Percentiles rank a stretch among this genome's conserved stretches.
phyloP scores from a whole-genome alignment of 805 yeast species.

The Suhomyces kilbournensis region DNA sequence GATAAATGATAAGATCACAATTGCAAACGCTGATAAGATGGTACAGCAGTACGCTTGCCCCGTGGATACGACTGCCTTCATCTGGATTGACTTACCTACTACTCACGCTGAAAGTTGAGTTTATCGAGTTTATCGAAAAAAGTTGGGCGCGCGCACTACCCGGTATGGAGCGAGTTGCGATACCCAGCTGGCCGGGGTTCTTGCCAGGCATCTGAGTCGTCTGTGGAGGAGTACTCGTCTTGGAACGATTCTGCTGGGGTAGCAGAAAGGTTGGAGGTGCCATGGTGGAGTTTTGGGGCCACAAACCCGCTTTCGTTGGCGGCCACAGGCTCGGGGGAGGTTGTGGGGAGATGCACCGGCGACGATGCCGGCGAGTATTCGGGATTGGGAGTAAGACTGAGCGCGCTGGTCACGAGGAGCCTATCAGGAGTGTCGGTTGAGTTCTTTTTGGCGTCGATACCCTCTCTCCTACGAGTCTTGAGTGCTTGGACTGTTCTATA shows the following conservation, averaged over 20 bases:
- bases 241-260: not conserved
- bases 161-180: not conserved
- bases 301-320: not conserved
- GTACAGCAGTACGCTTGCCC: slow-evolving; percentile 96
- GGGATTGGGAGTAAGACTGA: not conserved
- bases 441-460: not conserved
- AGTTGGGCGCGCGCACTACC: slow-evolving; percentile 2
- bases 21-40: slow-evolving; percentile 85
- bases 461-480: slow-evolving; percentile 15
- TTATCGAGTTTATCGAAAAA: not conserved
- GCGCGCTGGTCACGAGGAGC: not conserved
- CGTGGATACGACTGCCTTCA: slow-evolving; percentile 50
- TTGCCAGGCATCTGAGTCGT: not conserved
- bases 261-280: not conserved
- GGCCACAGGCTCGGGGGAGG: not conserved
- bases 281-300: not conserved
- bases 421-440: not conserved
- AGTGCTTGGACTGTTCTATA: slow-evolving; percentile 23
- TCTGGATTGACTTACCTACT: slow-evolving; percentile 7
- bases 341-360: not conserved
- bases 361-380: not conserved
- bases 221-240: not conserved
- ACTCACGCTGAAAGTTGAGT: not conserved
- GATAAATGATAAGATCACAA: slow-evolving; percentile 78
- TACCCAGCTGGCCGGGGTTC: too few species aligned